A percentile compares a stretch with the other conserved stretches of the same genome.
Evolutionary conservation across 345 rosid genomes (phyloP).

Genomic region (Mallotus nudiflorus): DNA sequence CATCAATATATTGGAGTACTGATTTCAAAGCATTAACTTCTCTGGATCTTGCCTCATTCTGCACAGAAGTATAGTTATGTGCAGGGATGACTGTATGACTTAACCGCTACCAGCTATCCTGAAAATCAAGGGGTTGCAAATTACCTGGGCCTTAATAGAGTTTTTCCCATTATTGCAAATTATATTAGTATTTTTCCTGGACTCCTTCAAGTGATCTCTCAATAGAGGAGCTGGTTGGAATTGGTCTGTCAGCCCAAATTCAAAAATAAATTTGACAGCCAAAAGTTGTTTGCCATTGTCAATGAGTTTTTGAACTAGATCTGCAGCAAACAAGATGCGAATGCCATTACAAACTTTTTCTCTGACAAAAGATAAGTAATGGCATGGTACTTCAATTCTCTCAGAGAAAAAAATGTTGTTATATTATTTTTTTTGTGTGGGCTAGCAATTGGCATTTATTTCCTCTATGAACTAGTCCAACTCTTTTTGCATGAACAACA

Average conservation of each 20-base stretch:
- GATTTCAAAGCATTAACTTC: constrained; percentile 59
- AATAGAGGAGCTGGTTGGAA: constrained; percentile 57
- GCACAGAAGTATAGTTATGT: constrained; percentile 20
- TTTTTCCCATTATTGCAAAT: constrained; percentile 39
- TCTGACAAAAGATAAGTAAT: background rate
- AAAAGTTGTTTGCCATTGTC: constrained; percentile 45
- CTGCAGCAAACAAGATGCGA: constrained; percentile 32
- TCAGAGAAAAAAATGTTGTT: background rate
- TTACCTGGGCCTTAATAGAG: constrained; percentile 51
- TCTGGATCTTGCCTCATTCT: constrained; percentile 58
- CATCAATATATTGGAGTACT: constrained; percentile 56
- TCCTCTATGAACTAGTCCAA: background rate
- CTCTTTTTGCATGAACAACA: background rate
- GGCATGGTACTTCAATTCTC: background rate
- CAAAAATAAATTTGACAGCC: constrained; percentile 62
- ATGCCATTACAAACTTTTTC: constrained; percentile 16
- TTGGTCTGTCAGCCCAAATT: constrained; percentile 54
- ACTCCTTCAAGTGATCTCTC: constrained; percentile 45
- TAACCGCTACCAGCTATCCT: background rate
- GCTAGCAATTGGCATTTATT: background rate
- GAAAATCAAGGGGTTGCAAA: constrained; percentile 18
- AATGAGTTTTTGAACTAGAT: constrained; percentile 55
- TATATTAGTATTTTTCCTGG: constrained; percentile 33
- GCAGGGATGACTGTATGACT: background rate
- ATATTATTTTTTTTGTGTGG: background rate